Evolutionary conservation across 2,329 filamentous ascomycete species (phyloP).

Genomic region (Scytalidium sp.): DNA sequence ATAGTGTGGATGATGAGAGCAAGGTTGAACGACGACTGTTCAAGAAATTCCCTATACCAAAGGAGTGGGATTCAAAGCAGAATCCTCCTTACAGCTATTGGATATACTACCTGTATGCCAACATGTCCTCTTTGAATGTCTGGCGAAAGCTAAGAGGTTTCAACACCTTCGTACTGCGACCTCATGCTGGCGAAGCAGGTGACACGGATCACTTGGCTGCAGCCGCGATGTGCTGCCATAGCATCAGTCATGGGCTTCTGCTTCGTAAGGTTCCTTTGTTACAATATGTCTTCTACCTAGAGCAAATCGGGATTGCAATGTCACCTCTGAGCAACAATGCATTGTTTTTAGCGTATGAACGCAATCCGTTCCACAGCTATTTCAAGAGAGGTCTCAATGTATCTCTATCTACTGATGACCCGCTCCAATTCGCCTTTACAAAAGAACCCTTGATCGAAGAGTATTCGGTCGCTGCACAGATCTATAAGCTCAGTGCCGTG

Average conservation of each 20-base stretch:
- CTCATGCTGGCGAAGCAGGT: constrained; percentile 94
- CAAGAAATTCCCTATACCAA: constrained; percentile 90
- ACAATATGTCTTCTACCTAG: constrained; percentile 96
- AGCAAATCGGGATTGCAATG: constrained; percentile 98
- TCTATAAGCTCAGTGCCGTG: constrained; percentile 94
- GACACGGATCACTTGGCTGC: constrained; percentile 95
- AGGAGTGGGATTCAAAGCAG: constrained; percentile 84
- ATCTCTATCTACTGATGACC: constrained; percentile 93
- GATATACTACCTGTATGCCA: constrained; percentile 96
- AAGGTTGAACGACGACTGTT: constrained; percentile 93
- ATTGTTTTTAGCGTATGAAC: constrained; percentile 91
- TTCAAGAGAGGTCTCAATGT: constrained; percentile 95
- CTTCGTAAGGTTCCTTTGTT: constrained; percentile 91
- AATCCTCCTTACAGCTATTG: constrained; percentile 99
- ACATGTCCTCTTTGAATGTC: constrained; percentile 86
- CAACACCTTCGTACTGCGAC: constrained; percentile 90
- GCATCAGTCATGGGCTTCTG: constrained; percentile 91
- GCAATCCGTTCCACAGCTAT: constrained; percentile 94
- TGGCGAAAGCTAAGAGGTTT: constrained; percentile 90
- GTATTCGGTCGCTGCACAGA: constrained; percentile 95
- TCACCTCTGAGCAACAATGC: constrained; percentile 99
- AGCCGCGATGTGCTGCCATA: constrained; percentile 88
- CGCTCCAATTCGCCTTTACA: constrained; percentile 95
- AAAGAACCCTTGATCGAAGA: constrained; percentile 98
- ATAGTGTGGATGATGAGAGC: constrained; percentile 97